Conservation (phyloP, 257 asterid genomes). For the Paulownia fortunei region DNA sequence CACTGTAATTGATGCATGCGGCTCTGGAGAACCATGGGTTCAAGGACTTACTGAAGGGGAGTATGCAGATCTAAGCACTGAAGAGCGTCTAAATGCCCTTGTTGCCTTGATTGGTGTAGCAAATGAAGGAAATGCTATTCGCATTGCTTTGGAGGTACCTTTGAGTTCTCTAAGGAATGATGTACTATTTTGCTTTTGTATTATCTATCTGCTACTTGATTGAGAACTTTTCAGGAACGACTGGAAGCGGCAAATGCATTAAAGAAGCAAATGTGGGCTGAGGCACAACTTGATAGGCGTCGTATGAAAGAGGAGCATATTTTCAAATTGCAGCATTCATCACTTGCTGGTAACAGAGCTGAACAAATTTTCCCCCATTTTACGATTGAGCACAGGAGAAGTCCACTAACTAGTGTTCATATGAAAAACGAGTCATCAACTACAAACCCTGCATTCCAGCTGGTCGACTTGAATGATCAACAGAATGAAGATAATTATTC, state of each 20-base stretch:
- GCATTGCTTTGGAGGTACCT: constrained; percentile 75
- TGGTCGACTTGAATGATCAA: constrained; percentile 51
- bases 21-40: constrained; percentile 77
- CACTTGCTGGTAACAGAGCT: constrained; percentile 35
- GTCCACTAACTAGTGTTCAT: constrained; percentile 41
- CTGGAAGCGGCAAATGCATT: constrained; percentile 92
- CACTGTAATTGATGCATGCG: constrained; percentile 54
- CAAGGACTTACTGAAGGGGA: constrained; percentile 89
- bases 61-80: constrained; percentile 68
- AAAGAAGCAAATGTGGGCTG: constrained; percentile 98
- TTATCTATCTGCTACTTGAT: constrained; percentile 29
- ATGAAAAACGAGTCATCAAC: constrained; percentile 45
- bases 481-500: constrained; percentile 46
- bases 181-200: constrained; percentile 26
- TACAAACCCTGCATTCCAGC: constrained; percentile 37
- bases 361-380: constrained; percentile 38
- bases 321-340: constrained; percentile 48
- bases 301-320: constrained; percentile 76
- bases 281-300: constrained; percentile 90
- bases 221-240: constrained; percentile 71
- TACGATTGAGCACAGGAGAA: constrained; percentile 46
- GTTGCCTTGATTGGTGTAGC: constrained; percentile 76
- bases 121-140: constrained; percentile 86
- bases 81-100: constrained; percentile 87
- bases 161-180: constrained; percentile 12